Base-by-base conservation (phyloP, 2,329 filamentous ascomycete species). In the Fusarium stilboides region DNA sequence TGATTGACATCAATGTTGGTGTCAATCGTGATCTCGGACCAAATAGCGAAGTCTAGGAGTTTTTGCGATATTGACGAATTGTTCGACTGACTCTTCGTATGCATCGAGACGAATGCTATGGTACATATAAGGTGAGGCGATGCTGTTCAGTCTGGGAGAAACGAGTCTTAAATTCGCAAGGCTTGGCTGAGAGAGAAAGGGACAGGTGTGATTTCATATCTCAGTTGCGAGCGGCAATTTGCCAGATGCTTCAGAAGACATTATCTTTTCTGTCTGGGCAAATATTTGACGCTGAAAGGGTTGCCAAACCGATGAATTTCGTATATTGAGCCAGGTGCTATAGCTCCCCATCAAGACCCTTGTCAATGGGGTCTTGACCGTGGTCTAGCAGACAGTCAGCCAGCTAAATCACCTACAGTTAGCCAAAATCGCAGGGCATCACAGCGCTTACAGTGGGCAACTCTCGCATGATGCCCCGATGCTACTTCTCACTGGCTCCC, bases 11-110 rank as follows among this genome's bases (percentile, higher is more conserved):
- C 58, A 15, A 74, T 31, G 4, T 47, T 64, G 5, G 69, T 70
- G 1, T 74, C 69, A 2, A 71, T 39, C 1, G 42, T 68, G 6
- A 74, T 36, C 69, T 0, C 59, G 37, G 2, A 74, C 67, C 0
- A 74, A 19, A 6, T 43, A 14, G 0, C 69, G 44, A 0, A 74
- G 49, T 2, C 33, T 20, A 1, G 57, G 47, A 1, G 54, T 44
- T 15, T 64, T 60, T 17, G 69, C 56, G 2, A 74, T 51, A 0
- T 47, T 24, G 26, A 66, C 28, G 20, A 74, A 72, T 17, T 37
- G 36, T 9, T 63, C 13, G 4, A 61, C 12, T 2, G 71, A 74
- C 1, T 28, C n/a, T 0, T 10, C 46, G 17, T 52, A 40, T 6
- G 50, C 63, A 19, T 70, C 59, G 1, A 74, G 57, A 0, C 24